Conservation (phyloP, 139 green algal genomes). For the Asterochloris erici region DNA sequence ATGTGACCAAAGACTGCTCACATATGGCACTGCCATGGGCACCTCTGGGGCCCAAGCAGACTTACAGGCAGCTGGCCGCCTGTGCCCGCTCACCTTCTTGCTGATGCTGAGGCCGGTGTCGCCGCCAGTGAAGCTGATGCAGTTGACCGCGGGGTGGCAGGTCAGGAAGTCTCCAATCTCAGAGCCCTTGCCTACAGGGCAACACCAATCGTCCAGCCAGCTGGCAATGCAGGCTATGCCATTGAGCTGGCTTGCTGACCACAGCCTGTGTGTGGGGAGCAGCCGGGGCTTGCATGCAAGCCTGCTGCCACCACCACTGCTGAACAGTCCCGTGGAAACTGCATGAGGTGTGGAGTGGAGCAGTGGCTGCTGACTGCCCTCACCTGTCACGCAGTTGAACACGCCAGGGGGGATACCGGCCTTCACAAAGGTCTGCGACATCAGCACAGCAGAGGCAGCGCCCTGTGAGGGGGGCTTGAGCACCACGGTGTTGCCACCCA, state of each 20-base stretch:
- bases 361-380: not conserved
- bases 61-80: too few relatives aligned
- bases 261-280: not conserved
- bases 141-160: conserved; percentile 75
- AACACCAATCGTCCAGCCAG: too few relatives aligned
- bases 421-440: conserved; percentile 83
- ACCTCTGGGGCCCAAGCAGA: too few relatives aligned
- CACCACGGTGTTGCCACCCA: conserved; percentile 94
- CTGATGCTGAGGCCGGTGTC: conserved; percentile 78
- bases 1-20: too few relatives aligned
- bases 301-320: not conserved
- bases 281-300: not conserved
- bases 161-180: conserved; percentile 98
- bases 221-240: too few relatives aligned
- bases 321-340: not conserved
- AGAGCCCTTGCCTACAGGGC: conserved; percentile 48
- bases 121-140: conserved; percentile 89
- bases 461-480: conserved; percentile 95
- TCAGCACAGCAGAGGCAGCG: conserved; percentile 78
- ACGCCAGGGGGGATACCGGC: conserved; percentile 82
- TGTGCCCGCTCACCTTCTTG: conserved; percentile 84
- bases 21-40: too few relatives aligned
- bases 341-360: too few relatives aligned
- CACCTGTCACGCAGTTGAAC: conserved; percentile 77
- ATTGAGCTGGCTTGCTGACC: too few relatives aligned